phyloP scores from a whole-genome alignment of 23 red algal species.

The Gracilaria gracilis region DNA sequence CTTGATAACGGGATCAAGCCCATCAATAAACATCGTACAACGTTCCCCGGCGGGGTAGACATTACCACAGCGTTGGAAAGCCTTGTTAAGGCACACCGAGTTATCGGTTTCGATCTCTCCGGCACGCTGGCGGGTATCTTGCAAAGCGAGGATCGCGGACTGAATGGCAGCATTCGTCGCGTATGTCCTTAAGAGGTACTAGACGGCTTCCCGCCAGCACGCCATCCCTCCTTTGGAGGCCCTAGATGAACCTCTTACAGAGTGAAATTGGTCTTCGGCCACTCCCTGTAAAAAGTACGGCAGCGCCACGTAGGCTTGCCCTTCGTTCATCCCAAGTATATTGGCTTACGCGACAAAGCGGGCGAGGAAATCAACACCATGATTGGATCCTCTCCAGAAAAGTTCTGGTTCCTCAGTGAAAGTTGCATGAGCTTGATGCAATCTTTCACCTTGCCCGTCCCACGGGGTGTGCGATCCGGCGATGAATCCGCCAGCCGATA shows the following conservation, averaged over 20 bases:
- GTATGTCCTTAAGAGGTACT: neutral
- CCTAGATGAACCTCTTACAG: neutral
- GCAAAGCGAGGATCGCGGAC: neutral
- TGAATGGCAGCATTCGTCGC: neutral
- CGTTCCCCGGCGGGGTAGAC: too few species aligned
- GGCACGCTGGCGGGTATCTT: neutral
- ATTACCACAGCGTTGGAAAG: too few species aligned
- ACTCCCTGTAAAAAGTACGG: neutral
- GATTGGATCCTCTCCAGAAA: neutral
- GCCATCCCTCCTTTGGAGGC: neutral
- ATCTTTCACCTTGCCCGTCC: slow-evolving; percentile 3
- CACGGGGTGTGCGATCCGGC: neutral
- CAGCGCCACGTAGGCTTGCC: neutral
- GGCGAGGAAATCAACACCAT: neutral
- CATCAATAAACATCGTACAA: too few species aligned
- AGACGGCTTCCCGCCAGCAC: neutral
- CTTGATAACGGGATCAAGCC: too few species aligned
- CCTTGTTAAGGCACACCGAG: too few species aligned
- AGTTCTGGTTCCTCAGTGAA: neutral
- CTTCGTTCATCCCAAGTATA: neutral
- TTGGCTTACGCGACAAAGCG: neutral
- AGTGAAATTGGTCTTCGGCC: neutral
- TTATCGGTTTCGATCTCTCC: too few species aligned
- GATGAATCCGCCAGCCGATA: neutral
- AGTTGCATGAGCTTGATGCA: neutral